Conservation (phyloP, 768 basidiomycete genomes). For the Leucosporidium yakuticum region DNA sequence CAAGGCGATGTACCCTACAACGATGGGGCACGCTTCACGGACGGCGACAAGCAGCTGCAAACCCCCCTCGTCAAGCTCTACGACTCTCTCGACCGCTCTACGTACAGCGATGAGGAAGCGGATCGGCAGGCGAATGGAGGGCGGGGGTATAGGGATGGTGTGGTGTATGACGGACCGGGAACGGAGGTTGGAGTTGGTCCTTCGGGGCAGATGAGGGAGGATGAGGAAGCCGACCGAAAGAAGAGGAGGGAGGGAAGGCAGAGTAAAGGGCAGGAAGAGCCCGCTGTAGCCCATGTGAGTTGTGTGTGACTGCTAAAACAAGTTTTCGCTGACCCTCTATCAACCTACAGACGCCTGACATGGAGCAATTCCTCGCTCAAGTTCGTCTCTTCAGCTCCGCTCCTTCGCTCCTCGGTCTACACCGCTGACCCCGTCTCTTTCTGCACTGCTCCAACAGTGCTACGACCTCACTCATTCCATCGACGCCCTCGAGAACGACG, state of each 20-base stretch:
- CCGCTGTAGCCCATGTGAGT: conserved; percentile 6
- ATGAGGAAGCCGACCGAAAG: conserved; percentile 10
- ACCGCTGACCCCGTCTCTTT: not conserved
- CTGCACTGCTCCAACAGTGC: not conserved
- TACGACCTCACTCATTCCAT: conserved; percentile 32
- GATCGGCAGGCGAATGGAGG: not conserved
- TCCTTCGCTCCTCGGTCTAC: not conserved
- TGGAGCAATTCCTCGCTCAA: conserved; percentile 24
- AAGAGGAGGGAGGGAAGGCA: conserved; percentile 2
- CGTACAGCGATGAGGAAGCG: not conserved
- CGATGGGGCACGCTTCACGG: not conserved
- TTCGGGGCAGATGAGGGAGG: not conserved
- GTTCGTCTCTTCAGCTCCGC: not conserved
- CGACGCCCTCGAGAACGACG: conserved; percentile 31
- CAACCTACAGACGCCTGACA: not conserved
- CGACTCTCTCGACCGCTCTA: not conserved
- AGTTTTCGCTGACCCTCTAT: too few relatives aligned
- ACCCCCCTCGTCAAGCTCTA: conserved; percentile 3
- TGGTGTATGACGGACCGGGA: too few relatives aligned
- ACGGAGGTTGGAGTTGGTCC: too few relatives aligned
- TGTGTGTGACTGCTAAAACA: not conserved
- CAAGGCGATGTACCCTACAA: conserved; percentile 7
- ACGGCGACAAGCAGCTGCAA: too few relatives aligned
- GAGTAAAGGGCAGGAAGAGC: conserved; percentile 15
- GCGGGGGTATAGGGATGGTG: too few relatives aligned